Conservation (phyloP, 306 rosid genomes). For the Purshia tridentata region DNA sequence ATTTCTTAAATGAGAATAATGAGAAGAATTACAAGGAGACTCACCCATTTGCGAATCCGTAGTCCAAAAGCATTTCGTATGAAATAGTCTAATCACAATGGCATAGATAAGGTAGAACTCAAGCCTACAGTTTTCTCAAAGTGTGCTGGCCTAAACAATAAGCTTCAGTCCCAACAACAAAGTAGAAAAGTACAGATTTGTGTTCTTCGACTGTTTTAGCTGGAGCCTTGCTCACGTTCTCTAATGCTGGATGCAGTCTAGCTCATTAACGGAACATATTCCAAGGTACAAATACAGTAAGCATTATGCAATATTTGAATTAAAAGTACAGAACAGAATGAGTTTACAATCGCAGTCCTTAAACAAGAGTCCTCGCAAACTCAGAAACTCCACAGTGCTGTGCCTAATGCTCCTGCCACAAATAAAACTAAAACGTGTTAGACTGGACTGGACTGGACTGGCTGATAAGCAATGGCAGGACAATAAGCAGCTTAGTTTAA, state of each 20-base stretch:
- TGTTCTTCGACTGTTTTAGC: too few relatives aligned
- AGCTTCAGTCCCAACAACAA: background rate
- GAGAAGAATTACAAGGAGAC: too few relatives aligned
- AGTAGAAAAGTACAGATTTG: too few relatives aligned
- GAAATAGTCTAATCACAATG: too few relatives aligned
- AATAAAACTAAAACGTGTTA: background rate
- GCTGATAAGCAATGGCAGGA: background rate
- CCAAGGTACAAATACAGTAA: background rate
- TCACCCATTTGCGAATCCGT: too few relatives aligned
- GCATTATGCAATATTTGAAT: background rate
- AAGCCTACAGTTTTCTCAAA: too few relatives aligned
- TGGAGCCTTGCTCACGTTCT: too few relatives aligned
- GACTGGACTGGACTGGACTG: too few relatives aligned
- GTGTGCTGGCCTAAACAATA: background rate
- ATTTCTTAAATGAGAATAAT: too few relatives aligned
- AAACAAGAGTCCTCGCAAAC: background rate
- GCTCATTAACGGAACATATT: background rate
- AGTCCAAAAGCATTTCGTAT: too few relatives aligned
- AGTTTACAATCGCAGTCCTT: background rate
- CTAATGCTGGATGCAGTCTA: background rate
- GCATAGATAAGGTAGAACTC: too few relatives aligned
- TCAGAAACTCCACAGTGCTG: background rate
- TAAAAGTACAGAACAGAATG: background rate
- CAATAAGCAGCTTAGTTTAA: background rate
- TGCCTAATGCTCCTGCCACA: conserved; percentile 1